Base-by-base conservation (phyloP, 805 yeast genomes). In the Candida maris region DNA sequence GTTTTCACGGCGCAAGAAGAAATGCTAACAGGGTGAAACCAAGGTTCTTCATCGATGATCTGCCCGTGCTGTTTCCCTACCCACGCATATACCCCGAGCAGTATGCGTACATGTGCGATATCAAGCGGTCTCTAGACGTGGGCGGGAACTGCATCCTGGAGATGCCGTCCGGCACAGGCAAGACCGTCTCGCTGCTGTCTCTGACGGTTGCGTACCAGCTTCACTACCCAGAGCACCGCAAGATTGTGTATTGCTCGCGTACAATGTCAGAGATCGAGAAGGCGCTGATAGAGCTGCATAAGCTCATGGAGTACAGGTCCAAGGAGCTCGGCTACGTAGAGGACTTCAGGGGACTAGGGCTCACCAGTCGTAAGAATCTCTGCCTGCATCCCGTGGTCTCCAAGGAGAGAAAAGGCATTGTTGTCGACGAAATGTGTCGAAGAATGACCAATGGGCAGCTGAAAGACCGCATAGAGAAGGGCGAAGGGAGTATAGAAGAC, bases 101-200 rank as follows among this genome's bases (percentile, higher is more conserved):
- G 60, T 93, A 93, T 70, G 93, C 89, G 22, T 93, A 93, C 63
- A 93, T 93, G 98, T 78, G 93, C 44, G 97, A 91, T 60, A 83
- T 93, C 47, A 93, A 93, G 65, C 79, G 81, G 55, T 85, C 97
- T 1, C 63, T 93, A 35, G 99, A 93, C 68, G 95, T 84, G 1
- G 97, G 97, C 2, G 98, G 98, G 9, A 89, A 89, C 57, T 85
- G 96, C 62, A 88, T 93, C 37, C 62, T 93, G 54, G 99, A 93
- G 65, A 93, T 93, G 99, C 99, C 99, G 49, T 93, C 99, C 5
- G 99, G 99, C 4, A 93, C 99, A 3, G 99, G 99, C 28, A 93
- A 93, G 59, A 93, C 99, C 25, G 85, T 93, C 3, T 88, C 97
- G 1, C 70, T 93, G 57, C 68, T 93, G 20, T 87, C 97, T 0